phyloP scores from a whole-genome alignment of 768 basidiomycete genomes.

The Rickenella mellea region DNA sequence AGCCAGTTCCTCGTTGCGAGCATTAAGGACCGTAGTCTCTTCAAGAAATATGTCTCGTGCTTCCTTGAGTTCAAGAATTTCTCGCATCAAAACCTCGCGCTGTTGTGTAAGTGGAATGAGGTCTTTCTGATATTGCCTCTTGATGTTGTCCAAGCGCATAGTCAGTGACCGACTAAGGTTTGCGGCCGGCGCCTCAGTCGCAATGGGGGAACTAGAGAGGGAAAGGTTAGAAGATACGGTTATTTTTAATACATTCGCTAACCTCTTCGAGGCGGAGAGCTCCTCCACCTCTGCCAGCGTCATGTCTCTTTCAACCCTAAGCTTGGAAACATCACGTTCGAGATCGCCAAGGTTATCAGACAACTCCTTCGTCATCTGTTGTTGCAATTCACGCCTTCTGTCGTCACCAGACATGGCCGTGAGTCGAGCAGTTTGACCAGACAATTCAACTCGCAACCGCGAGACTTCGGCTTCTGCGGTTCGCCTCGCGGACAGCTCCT shows the following conservation, averaged over 20 bases:
- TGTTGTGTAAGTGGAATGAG: constrained; percentile 77
- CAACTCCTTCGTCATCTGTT: constrained; percentile 72
- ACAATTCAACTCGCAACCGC: constrained; percentile 71
- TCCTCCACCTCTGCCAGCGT: constrained; percentile 91
- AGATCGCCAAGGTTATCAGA: constrained; percentile 65
- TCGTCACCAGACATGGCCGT: constrained; percentile 78
- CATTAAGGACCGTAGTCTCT: constrained; percentile 84
- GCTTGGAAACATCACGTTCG: constrained; percentile 77
- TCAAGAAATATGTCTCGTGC: constrained; percentile 82
- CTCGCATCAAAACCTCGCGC: constrained; percentile 67
- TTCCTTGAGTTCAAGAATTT: constrained; percentile 80
- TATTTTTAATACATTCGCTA: background rate
- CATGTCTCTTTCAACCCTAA: constrained; percentile 87
- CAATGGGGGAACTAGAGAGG: constrained; percentile 17
- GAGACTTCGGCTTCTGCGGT: constrained; percentile 92
- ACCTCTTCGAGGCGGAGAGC: constrained; percentile 63
- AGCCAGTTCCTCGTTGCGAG: constrained; percentile 86
- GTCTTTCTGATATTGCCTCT: constrained; percentile 79
- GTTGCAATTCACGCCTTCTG: constrained; percentile 67
- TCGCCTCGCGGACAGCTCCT: constrained; percentile 76
- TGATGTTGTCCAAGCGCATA: constrained; percentile 78
- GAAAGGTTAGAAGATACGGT: constrained; percentile 9
- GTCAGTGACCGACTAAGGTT: constrained; percentile 59
- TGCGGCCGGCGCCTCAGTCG: constrained; percentile 26
- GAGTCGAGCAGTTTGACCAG: constrained; percentile 82